Evolutionary conservation across 176 grass and related monocot species (phyloP), one percentile per base, ranked within the genome.

Genomic region (Pharus latifolius): DNA sequence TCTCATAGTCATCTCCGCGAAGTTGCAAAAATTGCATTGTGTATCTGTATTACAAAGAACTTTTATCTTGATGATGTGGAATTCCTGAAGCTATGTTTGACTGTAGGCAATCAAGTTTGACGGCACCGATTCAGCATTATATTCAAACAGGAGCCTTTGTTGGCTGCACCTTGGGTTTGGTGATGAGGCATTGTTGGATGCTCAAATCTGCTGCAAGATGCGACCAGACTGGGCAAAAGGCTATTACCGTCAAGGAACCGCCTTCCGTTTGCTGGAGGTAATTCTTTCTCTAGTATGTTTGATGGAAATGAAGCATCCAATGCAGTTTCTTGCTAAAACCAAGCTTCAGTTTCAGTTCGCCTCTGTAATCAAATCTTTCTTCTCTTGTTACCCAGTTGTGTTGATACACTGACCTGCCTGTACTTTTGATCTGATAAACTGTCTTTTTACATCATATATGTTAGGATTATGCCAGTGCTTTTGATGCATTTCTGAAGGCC

Each of bases 221-320:
- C 15, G 2, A 46, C 72, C 72, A 11, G 72, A 62, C 56, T 50
- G 43, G 43, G 72, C 43, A 0, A 37, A 62, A 26, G 56, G 44
- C 30, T 74, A 74, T 47, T 74, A 49, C 43, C 44, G 43, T 18
- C 19, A 74, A 38, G 72, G 72, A 38, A 60, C 49, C 56, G 56
- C 72, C 30, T 63, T 75, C 22, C 17, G 30, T 22, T 50, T 38
- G 6, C 72, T 74, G 10, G 18, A 62, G 56, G 72, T 74, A 14
- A 74, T 19, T n/a, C n/a, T n/a, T n/a, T n/a, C n/a, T n/a, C n/a
- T n/a, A n/a, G n/a, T n/a, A n/a, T n/a, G n/a, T n/a, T n/a, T n/a
- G n/a, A n/a, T n/a, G n/a, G n/a, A n/a, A n/a, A n/a, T n/a, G n/a
- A n/a, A n/a, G n/a, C 28, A 10, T 37, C 56, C n/a, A n/a, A 26